A percentile compares a stretch with the other conserved stretches of the same genome.
Conservation (phyloP, 2,329 filamentous ascomycete species). For the Delphinella strobiligena region DNA sequence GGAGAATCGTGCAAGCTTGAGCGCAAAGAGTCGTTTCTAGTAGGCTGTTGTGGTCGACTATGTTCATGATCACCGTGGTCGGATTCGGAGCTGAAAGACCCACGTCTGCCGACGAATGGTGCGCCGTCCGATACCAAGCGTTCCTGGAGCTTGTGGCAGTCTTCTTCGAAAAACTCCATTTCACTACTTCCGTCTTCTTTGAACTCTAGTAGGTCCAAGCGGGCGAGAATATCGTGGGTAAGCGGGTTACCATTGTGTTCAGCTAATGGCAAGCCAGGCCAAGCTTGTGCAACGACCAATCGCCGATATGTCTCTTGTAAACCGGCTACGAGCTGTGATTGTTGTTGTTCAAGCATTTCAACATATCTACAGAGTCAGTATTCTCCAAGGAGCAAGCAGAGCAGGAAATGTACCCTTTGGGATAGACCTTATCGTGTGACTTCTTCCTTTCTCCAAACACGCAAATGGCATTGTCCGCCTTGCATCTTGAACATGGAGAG, state of each 20-base stretch:
- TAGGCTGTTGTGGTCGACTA: conserved; percentile 26
- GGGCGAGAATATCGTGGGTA: conserved; percentile 51
- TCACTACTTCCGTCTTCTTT: conserved; percentile 32
- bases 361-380: conserved; percentile 37
- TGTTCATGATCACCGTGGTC: conserved; percentile 32
- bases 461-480: conserved; percentile 52
- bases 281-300: conserved; percentile 38
- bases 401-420: conserved; percentile 42
- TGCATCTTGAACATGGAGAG: conserved; percentile 49
- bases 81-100: conserved; percentile 46
- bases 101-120: conserved; percentile 35
- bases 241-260: conserved; percentile 45
- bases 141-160: conserved; percentile 42
- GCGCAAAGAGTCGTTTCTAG: conserved; percentile 21
- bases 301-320: conserved; percentile 49
- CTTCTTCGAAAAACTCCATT: conserved; percentile 47
- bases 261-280: conserved; percentile 42
- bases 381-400: background rate
- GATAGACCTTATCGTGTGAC: conserved; percentile 54
- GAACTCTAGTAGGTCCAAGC: conserved; percentile 44
- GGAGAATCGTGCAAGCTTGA: conserved; percentile 24
- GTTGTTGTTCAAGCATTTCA: conserved; percentile 56
- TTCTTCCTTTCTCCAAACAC: conserved; percentile 55
- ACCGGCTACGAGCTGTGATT: conserved; percentile 48
- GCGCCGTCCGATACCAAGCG: conserved; percentile 42